These are phyloP conservation scores for Starmerella scarabaei DNA, from an alignment of 805 yeast species.

Conservation along the genomic window DNA sequence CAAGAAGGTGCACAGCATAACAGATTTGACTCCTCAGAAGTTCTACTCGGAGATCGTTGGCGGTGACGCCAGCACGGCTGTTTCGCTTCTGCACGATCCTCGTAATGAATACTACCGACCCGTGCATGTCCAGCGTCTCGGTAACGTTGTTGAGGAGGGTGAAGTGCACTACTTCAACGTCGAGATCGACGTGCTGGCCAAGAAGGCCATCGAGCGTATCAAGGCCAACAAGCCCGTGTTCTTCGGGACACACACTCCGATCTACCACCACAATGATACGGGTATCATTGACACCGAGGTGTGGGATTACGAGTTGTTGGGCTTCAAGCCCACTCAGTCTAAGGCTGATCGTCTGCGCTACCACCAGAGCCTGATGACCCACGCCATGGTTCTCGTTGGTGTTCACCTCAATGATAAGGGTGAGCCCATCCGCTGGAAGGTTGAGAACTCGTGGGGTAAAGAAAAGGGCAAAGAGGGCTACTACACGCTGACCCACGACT, in stretches of 20 bases:
- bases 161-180: constrained; percentile 60
- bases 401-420: constrained; percentile 57
- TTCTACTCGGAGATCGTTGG: constrained; percentile 46
- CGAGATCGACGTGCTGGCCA: constrained; percentile 44
- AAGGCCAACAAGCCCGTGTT: constrained; percentile 67
- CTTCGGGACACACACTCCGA: constrained; percentile 84
- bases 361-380: constrained; percentile 70
- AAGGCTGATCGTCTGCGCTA: constrained; percentile 62
- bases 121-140: constrained; percentile 59
- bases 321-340: constrained; percentile 36
- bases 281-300: constrained; percentile 65
- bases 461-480: constrained; percentile 55
- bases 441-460: constrained; percentile 69
- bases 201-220: constrained; percentile 53
- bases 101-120: constrained; percentile 54
- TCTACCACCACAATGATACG: constrained; percentile 45
- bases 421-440: constrained; percentile 54
- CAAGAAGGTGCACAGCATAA: constrained; percentile 34
- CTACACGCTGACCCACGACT: constrained; percentile 58
- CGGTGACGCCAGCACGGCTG: constrained; percentile 38
- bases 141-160: constrained; percentile 59
- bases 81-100: constrained; percentile 72
- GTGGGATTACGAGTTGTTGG: constrained; percentile 46
- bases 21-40: constrained; percentile 45
- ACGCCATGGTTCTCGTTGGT: constrained; percentile 77